Conservation (phyloP, 495 filamentous ascomycete species). For the Penicillium macrosclerotiorum region DNA sequence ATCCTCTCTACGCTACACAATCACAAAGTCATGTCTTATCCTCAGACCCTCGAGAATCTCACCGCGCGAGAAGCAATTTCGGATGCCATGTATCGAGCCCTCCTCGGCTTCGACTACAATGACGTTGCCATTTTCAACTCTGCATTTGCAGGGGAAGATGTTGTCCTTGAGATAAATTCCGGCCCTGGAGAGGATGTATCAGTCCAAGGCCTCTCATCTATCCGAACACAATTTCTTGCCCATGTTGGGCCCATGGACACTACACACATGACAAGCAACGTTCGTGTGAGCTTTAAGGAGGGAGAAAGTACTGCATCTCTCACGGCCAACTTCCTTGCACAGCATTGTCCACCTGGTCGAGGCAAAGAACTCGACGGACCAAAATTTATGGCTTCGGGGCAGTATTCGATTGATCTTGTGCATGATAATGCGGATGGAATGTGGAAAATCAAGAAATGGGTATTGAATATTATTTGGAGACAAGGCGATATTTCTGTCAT, state of each 20-base stretch:
- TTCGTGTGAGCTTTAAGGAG: conserved; percentile 26
- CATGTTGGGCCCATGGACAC: conserved; percentile 27
- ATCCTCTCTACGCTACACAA: background rate
- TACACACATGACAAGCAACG: conserved; percentile 31
- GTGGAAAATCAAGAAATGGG: conserved; percentile 28
- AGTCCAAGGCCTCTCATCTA: conserved; percentile 16
- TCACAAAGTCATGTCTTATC: background rate
- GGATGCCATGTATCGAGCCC: conserved; percentile 29
- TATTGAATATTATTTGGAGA: conserved; percentile 27
- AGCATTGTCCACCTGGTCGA: conserved; percentile 25
- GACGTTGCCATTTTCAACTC: conserved; percentile 28
- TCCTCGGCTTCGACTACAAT: conserved; percentile 25
- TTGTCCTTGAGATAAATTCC: conserved; percentile 21
- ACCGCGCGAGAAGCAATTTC: conserved; percentile 24
- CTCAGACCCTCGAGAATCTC: background rate
- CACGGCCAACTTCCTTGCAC: conserved; percentile 22
- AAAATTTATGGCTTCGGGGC: conserved; percentile 11
- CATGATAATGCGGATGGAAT: conserved; percentile 20
- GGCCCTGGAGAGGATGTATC: background rate
- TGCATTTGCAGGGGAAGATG: conserved; percentile 13
- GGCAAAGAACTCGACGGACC: conserved; percentile 14
- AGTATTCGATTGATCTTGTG: conserved; percentile 27
- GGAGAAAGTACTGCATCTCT: conserved; percentile 15
- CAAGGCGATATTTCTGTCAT: too few relatives aligned
- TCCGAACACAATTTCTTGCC: conserved; percentile 16